phyloP scores from a whole-genome alignment of 1,284 basidiomycete genomes.

The Ceratobasidium sp. region DNA sequence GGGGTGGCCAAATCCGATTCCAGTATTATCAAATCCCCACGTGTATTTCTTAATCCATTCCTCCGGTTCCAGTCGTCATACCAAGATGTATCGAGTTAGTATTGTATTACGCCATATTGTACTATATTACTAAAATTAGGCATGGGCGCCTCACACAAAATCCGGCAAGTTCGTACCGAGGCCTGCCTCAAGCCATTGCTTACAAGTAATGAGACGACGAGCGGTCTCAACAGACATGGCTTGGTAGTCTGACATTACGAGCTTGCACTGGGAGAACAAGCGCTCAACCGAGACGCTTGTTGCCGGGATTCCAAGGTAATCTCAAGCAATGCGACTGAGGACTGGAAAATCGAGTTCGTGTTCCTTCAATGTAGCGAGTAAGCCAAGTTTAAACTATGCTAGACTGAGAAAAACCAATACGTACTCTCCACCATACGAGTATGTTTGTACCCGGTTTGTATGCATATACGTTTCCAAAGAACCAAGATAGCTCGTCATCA shows the following conservation, averaged over 20 bases:
- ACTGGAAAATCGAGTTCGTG: constrained; percentile 21
- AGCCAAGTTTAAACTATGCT: no score
- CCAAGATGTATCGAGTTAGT: neutral
- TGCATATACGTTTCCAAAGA: neutral
- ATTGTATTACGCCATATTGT: constrained; percentile 8
- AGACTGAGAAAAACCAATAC: neutral
- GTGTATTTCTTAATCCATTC: neutral
- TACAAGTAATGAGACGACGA: constrained; percentile 5
- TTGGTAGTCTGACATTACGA: constrained; percentile 28
- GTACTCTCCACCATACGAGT: neutral
- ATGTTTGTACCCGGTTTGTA: neutral
- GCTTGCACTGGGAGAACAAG: constrained; percentile 39
- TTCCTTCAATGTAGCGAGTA: neutral
- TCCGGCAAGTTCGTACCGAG: constrained; percentile 13
- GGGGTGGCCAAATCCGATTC: constrained; percentile 4
- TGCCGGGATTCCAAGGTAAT: constrained; percentile 22
- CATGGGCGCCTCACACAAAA: constrained; percentile 10
- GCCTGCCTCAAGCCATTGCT: constrained; percentile 43
- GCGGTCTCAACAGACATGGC: constrained; percentile 40
- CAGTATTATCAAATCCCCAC: neutral
- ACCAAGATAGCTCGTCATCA: neutral
- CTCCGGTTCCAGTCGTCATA: neutral
- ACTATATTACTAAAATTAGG: neutral
- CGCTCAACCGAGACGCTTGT: constrained; percentile 42
- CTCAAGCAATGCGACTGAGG: constrained; percentile 19